Conservation (phyloP, 805 yeast species). For the Kazachstania kunashirensis region DNA sequence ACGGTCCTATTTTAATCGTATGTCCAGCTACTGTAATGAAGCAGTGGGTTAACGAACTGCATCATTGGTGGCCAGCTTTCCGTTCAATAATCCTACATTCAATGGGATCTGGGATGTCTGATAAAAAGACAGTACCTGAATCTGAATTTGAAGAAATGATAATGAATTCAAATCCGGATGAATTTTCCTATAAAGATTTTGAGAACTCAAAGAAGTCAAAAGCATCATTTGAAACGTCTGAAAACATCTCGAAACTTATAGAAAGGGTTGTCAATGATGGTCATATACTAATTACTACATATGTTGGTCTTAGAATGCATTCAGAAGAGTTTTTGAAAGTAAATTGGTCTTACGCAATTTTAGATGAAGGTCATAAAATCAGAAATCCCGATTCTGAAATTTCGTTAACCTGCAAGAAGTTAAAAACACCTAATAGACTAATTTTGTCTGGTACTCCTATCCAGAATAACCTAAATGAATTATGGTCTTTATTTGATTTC, state of each 20-base stretch:
- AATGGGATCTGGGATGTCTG: conserved; percentile 77
- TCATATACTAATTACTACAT: conserved; percentile 82
- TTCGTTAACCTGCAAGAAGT: conserved; percentile 72
- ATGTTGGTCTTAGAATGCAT: conserved; percentile 73
- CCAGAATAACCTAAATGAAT: conserved; percentile 81
- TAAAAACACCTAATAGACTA: conserved; percentile 75
- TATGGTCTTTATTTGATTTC: conserved; percentile 94
- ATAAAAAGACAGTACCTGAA: conserved; percentile 30
- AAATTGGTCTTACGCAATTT: conserved; percentile 81
- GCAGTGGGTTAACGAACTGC: conserved; percentile 96
- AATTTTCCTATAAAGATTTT: conserved; percentile 36
- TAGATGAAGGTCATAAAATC: conserved; percentile 96
- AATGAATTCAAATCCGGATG: conserved; percentile 30
- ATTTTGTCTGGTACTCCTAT: conserved; percentile 95
- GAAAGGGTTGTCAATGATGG: conserved; percentile 57
- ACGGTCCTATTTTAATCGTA: conserved; percentile 74
- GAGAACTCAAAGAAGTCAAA: conserved; percentile 20
- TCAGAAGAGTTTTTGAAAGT: conserved; percentile 51
- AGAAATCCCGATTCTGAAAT: conserved; percentile 89
- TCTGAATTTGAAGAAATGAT: conserved; percentile 45
- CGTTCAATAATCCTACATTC: conserved; percentile 81
- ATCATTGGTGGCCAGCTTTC: conserved; percentile 96
- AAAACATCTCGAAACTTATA: conserved; percentile 24
- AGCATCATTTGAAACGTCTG: conserved; percentile 25
- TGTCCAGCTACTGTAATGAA: conserved; percentile 95